A percentile compares a stretch with the other conserved stretches of the same genome.
These are phyloP conservation scores for Erysimum cheiri DNA, from an alignment of 441 rosid genomes.

Conservation along the genomic window DNA sequence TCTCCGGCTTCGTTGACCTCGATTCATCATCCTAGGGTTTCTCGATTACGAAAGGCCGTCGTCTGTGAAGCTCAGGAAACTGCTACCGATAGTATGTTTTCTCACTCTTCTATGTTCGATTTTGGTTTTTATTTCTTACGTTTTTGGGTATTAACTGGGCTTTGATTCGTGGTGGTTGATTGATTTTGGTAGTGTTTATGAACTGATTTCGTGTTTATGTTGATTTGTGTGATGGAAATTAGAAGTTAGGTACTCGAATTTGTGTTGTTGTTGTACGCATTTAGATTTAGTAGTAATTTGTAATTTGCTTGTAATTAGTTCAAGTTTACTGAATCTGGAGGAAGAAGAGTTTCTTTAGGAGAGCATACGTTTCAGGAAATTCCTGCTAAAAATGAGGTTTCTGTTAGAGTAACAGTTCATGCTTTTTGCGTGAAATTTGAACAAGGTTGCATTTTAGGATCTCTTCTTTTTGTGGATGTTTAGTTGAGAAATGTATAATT, in stretches of 20 bases:
- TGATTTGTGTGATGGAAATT: slow-evolving; percentile 1
- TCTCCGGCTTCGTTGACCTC: slow-evolving; percentile 41
- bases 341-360: slow-evolving; percentile 21
- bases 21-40: slow-evolving; percentile 46
- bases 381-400: slow-evolving; percentile 36
- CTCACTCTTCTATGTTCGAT: neutral
- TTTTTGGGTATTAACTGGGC: neutral
- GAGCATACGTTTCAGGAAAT: slow-evolving; percentile 11
- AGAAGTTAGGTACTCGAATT: neutral
- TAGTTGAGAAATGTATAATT: neutral
- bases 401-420: slow-evolving; percentile 24
- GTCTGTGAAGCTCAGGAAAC: slow-evolving; percentile 70
- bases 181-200: neutral
- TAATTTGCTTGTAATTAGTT: neutral
- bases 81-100: slow-evolving; percentile 49
- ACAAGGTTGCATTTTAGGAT: slow-evolving; percentile 10
- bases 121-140: neutral
- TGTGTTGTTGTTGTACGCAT: slow-evolving; percentile 11
- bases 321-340: slow-evolving; percentile 22
- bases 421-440: slow-evolving; percentile 24
- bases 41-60: slow-evolving; percentile 44
- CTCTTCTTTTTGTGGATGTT: slow-evolving; percentile 4
- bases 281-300: neutral
- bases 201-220: slow-evolving; percentile 15
- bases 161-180: slow-evolving; percentile 19